Conservation (phyloP, 352 stramenopile genomes). For the Phytopythium litorale region DNA sequence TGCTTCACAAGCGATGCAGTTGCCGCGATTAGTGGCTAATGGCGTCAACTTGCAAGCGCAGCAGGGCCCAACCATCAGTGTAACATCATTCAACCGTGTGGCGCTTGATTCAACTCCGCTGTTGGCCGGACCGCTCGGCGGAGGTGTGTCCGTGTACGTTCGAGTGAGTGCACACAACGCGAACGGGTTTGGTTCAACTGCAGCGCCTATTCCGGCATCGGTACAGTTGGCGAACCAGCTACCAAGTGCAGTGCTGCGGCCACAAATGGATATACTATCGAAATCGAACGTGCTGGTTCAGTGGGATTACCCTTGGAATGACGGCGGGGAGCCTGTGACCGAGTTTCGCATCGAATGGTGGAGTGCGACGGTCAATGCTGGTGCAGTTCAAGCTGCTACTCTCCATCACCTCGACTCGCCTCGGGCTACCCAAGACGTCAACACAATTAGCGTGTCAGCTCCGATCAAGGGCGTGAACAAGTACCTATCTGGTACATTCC, state of each 20-base stretch:
- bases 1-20: constrained; percentile 13
- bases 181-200: constrained; percentile 40
- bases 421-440: constrained; percentile 44
- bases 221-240: constrained; percentile 51
- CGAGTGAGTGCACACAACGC: constrained; percentile 57
- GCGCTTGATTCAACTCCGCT: constrained; percentile 29
- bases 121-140: constrained; percentile 8
- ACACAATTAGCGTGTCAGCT: constrained; percentile 67
- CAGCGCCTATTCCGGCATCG: constrained; percentile 36
- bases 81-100: constrained; percentile 52
- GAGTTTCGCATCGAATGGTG: constrained; percentile 85
- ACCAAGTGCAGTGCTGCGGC: constrained; percentile 27
- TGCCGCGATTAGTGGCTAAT: constrained; percentile 42
- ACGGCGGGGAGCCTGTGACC: constrained; percentile 64
- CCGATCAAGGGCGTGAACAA: constrained; percentile 37
- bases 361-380: constrained; percentile 23
- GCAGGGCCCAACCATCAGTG: constrained; percentile 35
- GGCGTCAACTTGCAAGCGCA: constrained; percentile 40
- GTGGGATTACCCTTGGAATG: constrained; percentile 63
- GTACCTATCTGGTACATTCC: constrained; percentile 81
- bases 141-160: constrained; percentile 53
- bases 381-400: constrained; percentile 45
- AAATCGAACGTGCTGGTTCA: constrained; percentile 65
- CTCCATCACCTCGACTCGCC: constrained; percentile 41
- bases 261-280: constrained; percentile 50